phyloP scores from a whole-genome alignment of 2,329 filamentous ascomycete genomes.

The Aspergillus aculeatinus region DNA sequence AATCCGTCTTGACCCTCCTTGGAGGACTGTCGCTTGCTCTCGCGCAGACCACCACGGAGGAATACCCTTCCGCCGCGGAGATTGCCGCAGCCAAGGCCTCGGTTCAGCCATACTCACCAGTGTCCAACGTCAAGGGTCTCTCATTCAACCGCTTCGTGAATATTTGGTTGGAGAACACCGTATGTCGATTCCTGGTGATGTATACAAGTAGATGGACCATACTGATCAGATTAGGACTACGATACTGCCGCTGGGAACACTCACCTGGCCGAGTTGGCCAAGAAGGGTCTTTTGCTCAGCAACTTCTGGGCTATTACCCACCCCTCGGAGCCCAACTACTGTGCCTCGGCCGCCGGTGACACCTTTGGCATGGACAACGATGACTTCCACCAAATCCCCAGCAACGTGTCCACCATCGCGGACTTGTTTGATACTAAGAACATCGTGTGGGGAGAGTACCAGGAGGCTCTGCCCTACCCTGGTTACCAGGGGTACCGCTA shows the following conservation, averaged over 20 bases:
- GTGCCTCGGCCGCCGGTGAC: constrained; percentile 66
- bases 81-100: constrained; percentile 49
- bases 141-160: constrained; percentile 70
- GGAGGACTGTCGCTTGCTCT: constrained; percentile 21
- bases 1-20: constrained; percentile 22
- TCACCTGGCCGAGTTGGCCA: constrained; percentile 31
- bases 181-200: constrained; percentile 28
- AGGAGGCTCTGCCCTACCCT: constrained; percentile 74
- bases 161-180: constrained; percentile 77
- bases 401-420: constrained; percentile 65
- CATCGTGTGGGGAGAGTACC: constrained; percentile 70
- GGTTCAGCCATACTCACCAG: constrained; percentile 60
- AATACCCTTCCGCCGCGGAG: constrained; percentile 25
- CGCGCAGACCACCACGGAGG: constrained; percentile 26
- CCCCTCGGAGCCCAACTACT: constrained; percentile 75
- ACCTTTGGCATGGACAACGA: constrained; percentile 73
- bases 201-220: no score
- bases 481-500: constrained; percentile 67
- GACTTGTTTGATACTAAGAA: constrained; percentile 65
- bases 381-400: constrained; percentile 57
- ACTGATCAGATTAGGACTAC: constrained; percentile 47
- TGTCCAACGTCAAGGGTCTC: constrained; percentile 65
- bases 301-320: constrained; percentile 66
- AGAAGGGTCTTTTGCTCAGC: constrained; percentile 59
- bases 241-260: constrained; percentile 62